Percentiles rank a stretch among this genome's conserved stretches.
phyloP scores from a whole-genome alignment of 2,329 filamentous ascomycete genomes.

The Botrytis cinerea region DNA sequence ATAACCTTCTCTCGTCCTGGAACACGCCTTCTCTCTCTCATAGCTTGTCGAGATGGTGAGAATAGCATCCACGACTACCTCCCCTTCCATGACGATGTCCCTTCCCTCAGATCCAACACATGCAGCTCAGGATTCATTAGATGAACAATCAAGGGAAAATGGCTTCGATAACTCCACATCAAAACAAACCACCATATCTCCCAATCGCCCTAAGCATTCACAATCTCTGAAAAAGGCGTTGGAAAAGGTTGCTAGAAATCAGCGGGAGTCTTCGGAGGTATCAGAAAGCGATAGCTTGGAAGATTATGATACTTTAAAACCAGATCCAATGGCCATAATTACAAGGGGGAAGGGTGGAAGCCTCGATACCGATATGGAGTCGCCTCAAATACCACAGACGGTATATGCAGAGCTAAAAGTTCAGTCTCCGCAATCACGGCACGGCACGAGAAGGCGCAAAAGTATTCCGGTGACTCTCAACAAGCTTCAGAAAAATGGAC shows the following conservation, averaged over 20 bases:
- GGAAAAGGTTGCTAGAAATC: conserved; percentile 25
- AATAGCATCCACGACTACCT: conserved; percentile 17
- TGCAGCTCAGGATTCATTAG: conserved; percentile 27
- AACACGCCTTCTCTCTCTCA: not conserved
- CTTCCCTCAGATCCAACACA: not conserved
- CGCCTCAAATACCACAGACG: conserved; percentile 26
- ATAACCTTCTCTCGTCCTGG: not conserved
- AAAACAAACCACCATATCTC: conserved; percentile 23
- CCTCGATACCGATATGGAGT: conserved; percentile 34
- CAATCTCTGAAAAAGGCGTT: conserved; percentile 37
- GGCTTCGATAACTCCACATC: conserved; percentile 31
- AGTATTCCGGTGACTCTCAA: conserved; percentile 39
- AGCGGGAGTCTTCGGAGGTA: conserved; percentile 27
- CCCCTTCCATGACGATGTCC: not conserved
- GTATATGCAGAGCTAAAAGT: conserved; percentile 32
- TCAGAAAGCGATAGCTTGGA: conserved; percentile 38
- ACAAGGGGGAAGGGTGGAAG: conserved; percentile 42
- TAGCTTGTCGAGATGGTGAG: conserved; percentile 25
- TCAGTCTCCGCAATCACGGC: conserved; percentile 23
- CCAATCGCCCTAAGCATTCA: conserved; percentile 28
- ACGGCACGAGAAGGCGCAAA: conserved; percentile 30
- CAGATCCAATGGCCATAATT: conserved; percentile 36
- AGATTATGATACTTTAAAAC: conserved; percentile 39
- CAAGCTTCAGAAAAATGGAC: conserved; percentile 33
- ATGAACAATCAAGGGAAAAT: conserved; percentile 32